phyloP scores from a whole-genome alignment of 2,329 filamentous ascomycete species.

The Cladophialophora bantiana region DNA sequence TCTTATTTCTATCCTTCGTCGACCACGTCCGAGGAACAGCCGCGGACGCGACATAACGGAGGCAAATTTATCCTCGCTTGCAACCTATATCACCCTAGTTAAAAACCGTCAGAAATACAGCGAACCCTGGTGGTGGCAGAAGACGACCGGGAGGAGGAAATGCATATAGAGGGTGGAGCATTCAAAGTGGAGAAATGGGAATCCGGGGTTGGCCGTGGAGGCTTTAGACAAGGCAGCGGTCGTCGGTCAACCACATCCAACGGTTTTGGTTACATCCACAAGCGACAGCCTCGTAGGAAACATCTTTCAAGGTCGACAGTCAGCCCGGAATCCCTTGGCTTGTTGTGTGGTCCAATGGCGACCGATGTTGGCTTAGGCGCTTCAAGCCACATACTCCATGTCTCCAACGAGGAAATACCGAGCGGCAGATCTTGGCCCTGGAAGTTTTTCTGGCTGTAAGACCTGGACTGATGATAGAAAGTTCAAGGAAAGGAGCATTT shows the following conservation, averaged over 20 bases:
- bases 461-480: not conserved
- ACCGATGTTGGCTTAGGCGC: not conserved
- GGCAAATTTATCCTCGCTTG: slow-evolving; percentile 20
- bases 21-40: slow-evolving; percentile 4
- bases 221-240: not conserved
- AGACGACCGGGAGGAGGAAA: not conserved
- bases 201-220: slow-evolving; percentile 17
- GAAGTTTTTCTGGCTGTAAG: not conserved
- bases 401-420: slow-evolving; percentile 6
- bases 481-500: slow-evolving; percentile 2
- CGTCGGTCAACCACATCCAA: slow-evolving; percentile 10
- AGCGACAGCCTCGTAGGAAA: slow-evolving; percentile 11
- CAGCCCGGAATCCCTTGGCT: slow-evolving; percentile 13
- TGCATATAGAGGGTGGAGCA: not conserved
- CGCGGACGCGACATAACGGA: slow-evolving; percentile 9
- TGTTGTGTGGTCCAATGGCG: slow-evolving; percentile 1
- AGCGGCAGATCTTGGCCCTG: slow-evolving; percentile 4
- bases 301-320: slow-evolving; percentile 17
- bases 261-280: slow-evolving; percentile 4
- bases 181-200: slow-evolving; percentile 10
- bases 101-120: not conserved
- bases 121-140: not conserved
- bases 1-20: slow-evolving; percentile 8
- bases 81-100: slow-evolving; percentile 10
- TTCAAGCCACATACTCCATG: not conserved